Base-by-base conservation (phyloP, 2,329 filamentous ascomycete genomes). In the Phyllosticta citriasiana region DNA sequence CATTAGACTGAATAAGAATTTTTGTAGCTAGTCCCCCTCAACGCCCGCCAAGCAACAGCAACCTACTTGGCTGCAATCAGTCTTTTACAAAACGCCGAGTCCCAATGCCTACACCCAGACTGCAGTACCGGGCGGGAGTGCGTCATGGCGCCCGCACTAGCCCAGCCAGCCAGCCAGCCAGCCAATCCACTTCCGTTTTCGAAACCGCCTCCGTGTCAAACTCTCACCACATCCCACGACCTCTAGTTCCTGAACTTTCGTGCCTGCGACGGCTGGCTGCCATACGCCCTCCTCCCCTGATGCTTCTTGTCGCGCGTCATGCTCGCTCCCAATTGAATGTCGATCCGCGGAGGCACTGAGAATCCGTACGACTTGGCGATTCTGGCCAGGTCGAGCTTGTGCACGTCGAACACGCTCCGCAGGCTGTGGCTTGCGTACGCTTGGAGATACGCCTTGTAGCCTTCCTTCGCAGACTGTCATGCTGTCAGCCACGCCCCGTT, bases 371-470 rank as follows among this genome's bases (percentile, higher is more conserved):
- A 84, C 80, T 91, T 93, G 57, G 89, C 89, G 3, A 95, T 86
- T 77, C 92, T 93, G 68, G 87, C 84, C 19, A 95, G 79, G 71
- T 95, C 90, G 12, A 94, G 79, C 71, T 90, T 89, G 73, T 90
- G 81, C 59, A 95, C 85, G 72, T 93, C 88, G 71, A 93, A 96
- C 47, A 95, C 87, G n/a, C 85, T 88, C 27, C 90, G 84, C 63
- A 94, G 79, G 66, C 84, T 87, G 76, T 93, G 94, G 62, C 87
- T 91, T 24, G 93, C 91, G 72, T 99, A 99, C 0, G 94, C 93
- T 73, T 97, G 91, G 25, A 99, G 82, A 73, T 99, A 99, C 22
- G 89, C 90, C 63, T 89, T 84, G 51, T 55, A 53, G 53, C 40
- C 35, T 40, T 62, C 62, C 57, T 66, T 56, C 59, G 64, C 56